Conservation (phyloP, 805 yeast species). For the Metschnikowia gelsemii region DNA sequence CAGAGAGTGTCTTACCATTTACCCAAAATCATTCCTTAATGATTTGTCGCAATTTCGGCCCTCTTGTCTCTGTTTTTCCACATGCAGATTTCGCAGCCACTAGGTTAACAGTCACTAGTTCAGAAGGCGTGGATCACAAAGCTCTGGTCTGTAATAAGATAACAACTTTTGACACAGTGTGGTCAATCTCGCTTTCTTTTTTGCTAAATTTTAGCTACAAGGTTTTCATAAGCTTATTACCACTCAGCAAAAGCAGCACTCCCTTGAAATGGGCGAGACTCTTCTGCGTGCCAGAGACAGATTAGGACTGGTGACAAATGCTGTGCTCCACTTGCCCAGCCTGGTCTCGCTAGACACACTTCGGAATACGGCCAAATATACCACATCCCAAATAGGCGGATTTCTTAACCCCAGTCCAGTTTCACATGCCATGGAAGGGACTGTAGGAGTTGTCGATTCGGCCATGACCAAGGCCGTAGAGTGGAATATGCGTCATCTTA, state of each 20-base stretch:
- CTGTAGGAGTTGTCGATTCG: slow-evolving; percentile 1
- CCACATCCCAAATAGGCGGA: slow-evolving; percentile 7
- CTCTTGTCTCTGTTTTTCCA: too few relatives aligned
- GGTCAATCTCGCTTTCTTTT: too few relatives aligned
- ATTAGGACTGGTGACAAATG: background rate
- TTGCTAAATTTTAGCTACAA: too few relatives aligned
- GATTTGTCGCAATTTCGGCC: too few relatives aligned
- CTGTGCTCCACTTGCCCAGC: slow-evolving; percentile 3
- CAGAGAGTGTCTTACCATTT: too few relatives aligned
- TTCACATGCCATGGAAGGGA: slow-evolving; percentile 3
- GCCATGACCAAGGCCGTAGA: slow-evolving; percentile 6
- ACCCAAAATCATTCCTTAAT: too few relatives aligned
- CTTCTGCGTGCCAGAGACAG: slow-evolving; percentile 5
- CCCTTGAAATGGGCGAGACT: slow-evolving; percentile 1
- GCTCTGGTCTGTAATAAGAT: too few relatives aligned
- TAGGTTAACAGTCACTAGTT: too few relatives aligned
- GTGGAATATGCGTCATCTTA: slow-evolving; percentile 6
- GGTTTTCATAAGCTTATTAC: too few relatives aligned
- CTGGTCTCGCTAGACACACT: slow-evolving; percentile 5
- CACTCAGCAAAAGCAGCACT: background rate
- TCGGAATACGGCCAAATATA: slow-evolving; percentile 1
- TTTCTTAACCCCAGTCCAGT: slow-evolving; percentile 10
- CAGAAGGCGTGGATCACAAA: too few relatives aligned
- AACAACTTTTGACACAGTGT: too few relatives aligned
- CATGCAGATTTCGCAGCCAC: too few relatives aligned